A percentile compares a stretch with the other conserved stretches of the same genome.
These are phyloP conservation scores for Allium fistulosum DNA, from an alignment of 106 monocot genomes.

Conservation along the genomic window DNA sequence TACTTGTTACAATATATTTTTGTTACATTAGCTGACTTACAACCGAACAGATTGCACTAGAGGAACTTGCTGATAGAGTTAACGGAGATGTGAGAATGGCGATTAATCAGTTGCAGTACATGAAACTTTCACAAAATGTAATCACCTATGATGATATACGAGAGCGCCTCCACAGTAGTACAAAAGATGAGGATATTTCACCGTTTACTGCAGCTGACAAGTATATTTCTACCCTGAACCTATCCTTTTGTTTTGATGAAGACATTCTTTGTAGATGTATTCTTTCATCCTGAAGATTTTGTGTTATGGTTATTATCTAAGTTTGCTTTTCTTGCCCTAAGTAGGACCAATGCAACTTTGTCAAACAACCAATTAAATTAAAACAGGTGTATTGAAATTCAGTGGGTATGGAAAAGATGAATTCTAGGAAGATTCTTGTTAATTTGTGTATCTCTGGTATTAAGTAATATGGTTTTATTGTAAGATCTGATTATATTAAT, in stretches of 20 bases:
- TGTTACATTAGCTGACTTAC: neutral
- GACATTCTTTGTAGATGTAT: neutral
- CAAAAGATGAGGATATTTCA: conserved; percentile 99
- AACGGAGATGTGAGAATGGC: conserved; percentile 98
- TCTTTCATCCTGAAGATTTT: no score
- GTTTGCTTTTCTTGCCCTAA: no score
- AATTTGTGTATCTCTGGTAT: no score
- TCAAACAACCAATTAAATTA: no score
- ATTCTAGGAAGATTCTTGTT: no score
- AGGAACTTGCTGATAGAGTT: conserved; percentile 92
- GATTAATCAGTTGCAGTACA: conserved; percentile 96
- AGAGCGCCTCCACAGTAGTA: conserved; percentile 64
- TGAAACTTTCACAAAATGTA: conserved; percentile 69
- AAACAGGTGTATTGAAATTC: no score
- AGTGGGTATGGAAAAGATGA: no score
- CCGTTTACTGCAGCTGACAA: conserved; percentile 98
- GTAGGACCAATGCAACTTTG: no score
- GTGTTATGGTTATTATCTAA: no score
- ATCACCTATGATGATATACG: conserved; percentile 95
- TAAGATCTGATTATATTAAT: no score
- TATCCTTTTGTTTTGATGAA: conserved; percentile 5
- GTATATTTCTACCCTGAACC: conserved; percentile 28
- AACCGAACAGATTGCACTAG: conserved; percentile 60
- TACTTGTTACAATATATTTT: neutral
- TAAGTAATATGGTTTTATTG: no score